Conservation (phyloP, 2,329 filamentous ascomycete genomes). For the Pseudodiploospora longispora region DNA sequence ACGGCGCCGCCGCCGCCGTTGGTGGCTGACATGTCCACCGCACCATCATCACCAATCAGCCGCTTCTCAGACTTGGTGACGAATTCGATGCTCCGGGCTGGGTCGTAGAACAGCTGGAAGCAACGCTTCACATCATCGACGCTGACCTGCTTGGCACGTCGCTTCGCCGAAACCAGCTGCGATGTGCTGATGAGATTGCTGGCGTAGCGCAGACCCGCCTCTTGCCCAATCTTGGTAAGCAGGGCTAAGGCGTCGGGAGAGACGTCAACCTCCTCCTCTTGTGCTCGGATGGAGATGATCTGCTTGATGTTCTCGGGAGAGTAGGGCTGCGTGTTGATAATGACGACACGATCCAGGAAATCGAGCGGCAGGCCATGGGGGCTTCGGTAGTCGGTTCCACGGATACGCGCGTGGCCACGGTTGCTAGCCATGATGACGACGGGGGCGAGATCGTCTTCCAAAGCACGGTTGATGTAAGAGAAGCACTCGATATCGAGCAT, state of each 20-base stretch:
- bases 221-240: conserved; percentile 89
- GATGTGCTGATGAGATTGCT: conserved; percentile 96
- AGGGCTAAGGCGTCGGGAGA: conserved; percentile 84
- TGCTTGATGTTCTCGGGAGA: conserved; percentile 76
- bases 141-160: conserved; percentile 73
- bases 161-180: conserved; percentile 78
- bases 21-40: conserved; percentile 59
- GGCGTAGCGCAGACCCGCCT: conserved; percentile 89
- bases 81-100: conserved; percentile 79
- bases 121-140: conserved; percentile 88
- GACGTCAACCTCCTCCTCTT: conserved; percentile 92
- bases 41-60: conserved; percentile 80
- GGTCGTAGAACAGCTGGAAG: conserved; percentile 91
- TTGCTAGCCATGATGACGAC: conserved; percentile 99
- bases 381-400: conserved; percentile 86
- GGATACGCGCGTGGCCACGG: conserved; percentile 81
- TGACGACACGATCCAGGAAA: conserved; percentile 91
- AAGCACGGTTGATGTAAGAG: conserved; percentile 93
- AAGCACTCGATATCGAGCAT: conserved; percentile 99
- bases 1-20: conserved; percentile 12
- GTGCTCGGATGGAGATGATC: conserved; percentile 84
- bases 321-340: conserved; percentile 90
- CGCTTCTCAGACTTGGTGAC: conserved; percentile 85
- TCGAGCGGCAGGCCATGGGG: conserved; percentile 92
- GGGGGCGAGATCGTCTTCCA: conserved; percentile 89